These are phyloP conservation scores for Citrus sinensis DNA, from an alignment of 345 rosid genomes.

Conservation along the genomic window DVS_A1.0 CM039161.1:680501-681000, in stretches of 20 bases:
- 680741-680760: conserved; percentile 17
- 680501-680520: background rate
- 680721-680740: background rate
- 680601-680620: no score
- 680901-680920: background rate
- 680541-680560: background rate
- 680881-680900: conserved; percentile 8
- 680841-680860: background rate
- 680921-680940: background rate
- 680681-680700: background rate
- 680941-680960: background rate
- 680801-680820: background rate
- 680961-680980: background rate
- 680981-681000: conserved; percentile 31
- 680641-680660: no score
- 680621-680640: no score
- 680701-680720: background rate
- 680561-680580: background rate
- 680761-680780: conserved; percentile 1
- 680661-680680: background rate
- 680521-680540: background rate
- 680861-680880: background rate
- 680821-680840: background rate
- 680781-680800: background rate
- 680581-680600: background rate